Evolutionary conservation across 495 filamentous ascomycete genomes (phyloP), one percentile per base, ranked within the genome.

Genomic region (Margaritispora aquatica): DNA sequence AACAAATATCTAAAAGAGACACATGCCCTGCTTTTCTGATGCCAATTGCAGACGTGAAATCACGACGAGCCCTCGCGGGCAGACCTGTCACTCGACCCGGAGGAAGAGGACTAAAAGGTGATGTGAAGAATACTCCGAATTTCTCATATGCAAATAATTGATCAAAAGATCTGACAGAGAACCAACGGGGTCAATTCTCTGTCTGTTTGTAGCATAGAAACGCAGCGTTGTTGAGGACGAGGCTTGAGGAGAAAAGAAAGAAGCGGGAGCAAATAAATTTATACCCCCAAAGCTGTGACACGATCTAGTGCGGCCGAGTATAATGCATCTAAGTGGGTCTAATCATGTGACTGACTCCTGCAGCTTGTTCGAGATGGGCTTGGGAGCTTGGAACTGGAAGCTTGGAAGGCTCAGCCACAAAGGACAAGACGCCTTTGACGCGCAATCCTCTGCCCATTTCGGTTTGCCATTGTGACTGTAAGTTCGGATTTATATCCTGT

Each of bases 141-240:
- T 96, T 96, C 93, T 95, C 93, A 96, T 94, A 94, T 96, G 93
- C 92, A 79, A 60, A 67, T 54, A 55, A 53, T 26, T 48, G 65
- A 58, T 59, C 70, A 71, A 70, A 73, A 65, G 69, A 67, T 60
- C 64, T 71, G 54, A 63, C 55, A 71, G 63, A 61, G 51, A 57
- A 53, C 13, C 54, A 13, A 54, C 11, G 10, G 19, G 57, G 20
- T 57, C 54, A 54, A 50, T 59, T 57, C 64, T 56, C 47, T 75
- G 80, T 89, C 85, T 82, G 88, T 96, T 78, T 91, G 93, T 92
- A 84, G 91, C 92, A 96, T 94, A 95, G 92, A 97, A 96, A 94
- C 90, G 91, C 90, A 89, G 92, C 91, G 82, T 90, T 96, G 90
- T 84, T 81, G 85, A 87, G 89, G 93, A 86, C 83, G 89, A 86